These are phyloP conservation scores for Tetrahymena thermophila DNA, from an alignment of 73 alveolate genomes.

Conservation along the genomic window DNA sequence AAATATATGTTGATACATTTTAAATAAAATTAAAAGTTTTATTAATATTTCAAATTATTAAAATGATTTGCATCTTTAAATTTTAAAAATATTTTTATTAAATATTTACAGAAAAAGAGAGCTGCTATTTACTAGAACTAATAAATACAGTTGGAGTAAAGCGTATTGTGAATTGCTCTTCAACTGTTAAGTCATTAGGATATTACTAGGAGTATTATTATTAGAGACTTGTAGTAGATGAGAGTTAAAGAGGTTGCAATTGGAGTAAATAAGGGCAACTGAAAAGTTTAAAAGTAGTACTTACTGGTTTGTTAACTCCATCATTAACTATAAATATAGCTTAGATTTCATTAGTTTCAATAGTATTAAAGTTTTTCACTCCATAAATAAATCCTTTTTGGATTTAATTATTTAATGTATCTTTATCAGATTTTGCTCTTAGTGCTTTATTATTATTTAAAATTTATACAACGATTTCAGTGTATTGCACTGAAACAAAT, in stretches of 20 bases:
- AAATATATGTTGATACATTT: too few species aligned
- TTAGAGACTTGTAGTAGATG: neutral
- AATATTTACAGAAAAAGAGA: neutral
- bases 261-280: neutral
- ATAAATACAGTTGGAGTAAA: neutral
- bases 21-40: too few species aligned
- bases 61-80: too few species aligned
- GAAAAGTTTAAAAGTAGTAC: neutral
- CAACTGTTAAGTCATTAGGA: neutral
- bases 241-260: neutral
- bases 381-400: neutral
- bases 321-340: neutral
- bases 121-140: neutral
- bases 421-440: neutral
- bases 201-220: neutral
- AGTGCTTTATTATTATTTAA: neutral
- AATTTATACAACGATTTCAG: neutral
- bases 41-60: too few species aligned
- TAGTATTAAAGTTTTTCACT: neutral
- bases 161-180: neutral
- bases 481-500: neutral
- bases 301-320: neutral
- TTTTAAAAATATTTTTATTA: too few species aligned
- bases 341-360: neutral
- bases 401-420: neutral